Evolutionary conservation across 306 rosid species (phyloP).

Genomic region (Medicago truncatula): MtrunA17r5.0-ANR NC_053049.1:10370001-10370500

Average conservation of each 20-base stretch:
- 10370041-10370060: conserved; percentile 23
- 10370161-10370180: conserved; percentile 97
- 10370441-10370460: conserved; percentile 76
- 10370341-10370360: conserved; percentile 23
- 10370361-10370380: background rate
- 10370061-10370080: conserved; percentile 30
- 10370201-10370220: conserved; percentile 97
- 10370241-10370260: conserved; percentile 79
- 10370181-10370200: conserved; percentile 78
- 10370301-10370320: no score
- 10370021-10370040: conserved; percentile 17
- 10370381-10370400: conserved; percentile 20
- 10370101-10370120: conserved; percentile 91
- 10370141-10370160: conserved; percentile 77
- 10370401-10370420: conserved; percentile 5
- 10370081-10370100: conserved; percentile 40
- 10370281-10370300: background rate
- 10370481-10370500: conserved; percentile 98
- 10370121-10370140: conserved; percentile 84
- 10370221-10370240: conserved; percentile 89
- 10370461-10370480: conserved; percentile 73
- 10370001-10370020: background rate
- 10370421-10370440: conserved; percentile 36
- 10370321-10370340: background rate
- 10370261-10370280: conserved; percentile 38